These are phyloP conservation scores for Entomortierella beljakovae DNA, from an alignment of 192 early-diverging fungal genomes.

Conservation along the genomic window DNA sequence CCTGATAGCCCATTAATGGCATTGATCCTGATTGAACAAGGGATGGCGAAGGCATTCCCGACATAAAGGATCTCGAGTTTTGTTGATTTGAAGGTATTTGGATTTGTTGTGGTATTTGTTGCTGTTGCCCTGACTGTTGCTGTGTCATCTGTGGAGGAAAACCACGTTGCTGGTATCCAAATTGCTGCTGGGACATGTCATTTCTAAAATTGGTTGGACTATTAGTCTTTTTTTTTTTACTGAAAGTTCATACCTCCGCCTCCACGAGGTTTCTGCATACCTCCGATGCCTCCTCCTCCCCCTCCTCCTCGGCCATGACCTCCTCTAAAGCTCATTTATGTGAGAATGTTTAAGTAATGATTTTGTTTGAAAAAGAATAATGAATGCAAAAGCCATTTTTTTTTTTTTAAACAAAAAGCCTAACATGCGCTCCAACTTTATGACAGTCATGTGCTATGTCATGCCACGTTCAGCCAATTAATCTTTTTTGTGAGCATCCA, in stretches of 20 bases:
- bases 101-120: constrained; percentile 30
- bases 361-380: neutral
- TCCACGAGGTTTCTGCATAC: constrained; percentile 41
- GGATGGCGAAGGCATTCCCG: constrained; percentile 52
- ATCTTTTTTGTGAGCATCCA: neutral
- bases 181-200: constrained; percentile 35
- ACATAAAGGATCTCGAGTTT: constrained; percentile 21
- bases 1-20: constrained; percentile 25
- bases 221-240: constrained; percentile 20
- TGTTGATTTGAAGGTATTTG: constrained; percentile 27
- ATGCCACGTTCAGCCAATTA: neutral
- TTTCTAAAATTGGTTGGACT: constrained; percentile 20
- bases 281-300: constrained; percentile 26
- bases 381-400: too few species aligned
- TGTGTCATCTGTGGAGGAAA: constrained; percentile 31
- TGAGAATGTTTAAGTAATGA: neutral
- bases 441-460: neutral
- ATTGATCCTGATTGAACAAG: constrained; percentile 29
- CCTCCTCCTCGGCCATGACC: constrained; percentile 45
- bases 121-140: constrained; percentile 25
- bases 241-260: constrained; percentile 48
- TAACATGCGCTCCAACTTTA: neutral
- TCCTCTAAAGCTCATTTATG: constrained; percentile 23
- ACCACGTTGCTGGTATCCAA: constrained; percentile 42
- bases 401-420: neutral